A percentile compares a stretch with the other conserved stretches of the same genome.
phyloP scores from a whole-genome alignment of 345 rosid species.

The Angophora floribunda region DNA sequence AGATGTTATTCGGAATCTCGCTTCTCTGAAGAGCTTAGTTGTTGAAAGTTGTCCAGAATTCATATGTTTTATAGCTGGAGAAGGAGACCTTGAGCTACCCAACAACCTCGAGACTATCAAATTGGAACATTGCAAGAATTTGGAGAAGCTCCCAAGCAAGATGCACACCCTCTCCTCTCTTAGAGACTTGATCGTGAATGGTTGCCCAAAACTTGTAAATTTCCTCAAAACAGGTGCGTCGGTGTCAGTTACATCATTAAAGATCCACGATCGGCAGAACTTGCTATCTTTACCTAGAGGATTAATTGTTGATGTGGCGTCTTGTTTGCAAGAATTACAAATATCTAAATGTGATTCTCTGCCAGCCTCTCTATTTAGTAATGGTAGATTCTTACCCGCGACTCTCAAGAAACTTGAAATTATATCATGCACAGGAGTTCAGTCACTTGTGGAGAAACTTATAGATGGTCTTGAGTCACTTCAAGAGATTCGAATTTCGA shows the following conservation, averaged over 20 bases:
- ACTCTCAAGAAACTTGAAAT: not conserved
- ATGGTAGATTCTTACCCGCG: not conserved
- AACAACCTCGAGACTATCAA: rapidly evolving
- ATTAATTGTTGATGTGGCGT: not conserved
- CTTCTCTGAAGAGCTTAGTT: not conserved
- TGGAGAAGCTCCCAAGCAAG: not conserved
- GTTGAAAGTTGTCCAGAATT: rapidly evolving
- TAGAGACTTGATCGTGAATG: rapidly evolving
- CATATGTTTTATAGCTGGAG: not conserved
- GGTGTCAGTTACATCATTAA: rapidly evolving
- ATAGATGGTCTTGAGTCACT: not conserved
- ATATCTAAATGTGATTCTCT: not conserved
- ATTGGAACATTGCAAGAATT: rapidly evolving
- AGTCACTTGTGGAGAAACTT: not conserved
- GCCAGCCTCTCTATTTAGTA: not conserved
- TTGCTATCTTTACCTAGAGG: not conserved
- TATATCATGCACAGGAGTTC: rapidly evolving
- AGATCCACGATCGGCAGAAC: rapidly evolving
- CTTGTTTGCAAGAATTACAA: not conserved
- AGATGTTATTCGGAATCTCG: rapidly evolving
- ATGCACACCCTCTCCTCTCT: not conserved
- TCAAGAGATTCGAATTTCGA: rapidly evolving
- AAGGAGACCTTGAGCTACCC: not conserved
- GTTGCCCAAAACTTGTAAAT: rapidly evolving
- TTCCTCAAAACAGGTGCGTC: not conserved